Percentiles rank a stretch among this genome's conserved stretches.
These are phyloP conservation scores for Aspergillus biplanus DNA, from an alignment of 495 filamentous ascomycete genomes.

Conservation along the genomic window DNA sequence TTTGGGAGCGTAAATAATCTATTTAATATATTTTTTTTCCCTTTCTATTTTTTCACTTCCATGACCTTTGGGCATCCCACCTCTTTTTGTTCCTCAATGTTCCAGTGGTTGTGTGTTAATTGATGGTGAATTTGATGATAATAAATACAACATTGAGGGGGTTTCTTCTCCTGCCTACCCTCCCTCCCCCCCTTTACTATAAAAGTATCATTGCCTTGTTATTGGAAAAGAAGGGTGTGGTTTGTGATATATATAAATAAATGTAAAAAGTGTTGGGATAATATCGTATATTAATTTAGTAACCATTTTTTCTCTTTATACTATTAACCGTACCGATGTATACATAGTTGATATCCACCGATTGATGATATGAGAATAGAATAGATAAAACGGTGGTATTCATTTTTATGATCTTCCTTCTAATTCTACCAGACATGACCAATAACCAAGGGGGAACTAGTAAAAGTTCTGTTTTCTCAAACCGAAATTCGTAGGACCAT, in stretches of 20 bases:
- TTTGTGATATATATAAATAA: constrained; percentile 1
- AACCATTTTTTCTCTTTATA: background rate
- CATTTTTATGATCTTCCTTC: constrained; percentile 24
- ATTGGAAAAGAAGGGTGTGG: background rate
- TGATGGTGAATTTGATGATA: constrained; percentile 29
- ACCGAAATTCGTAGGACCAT: constrained; percentile 23
- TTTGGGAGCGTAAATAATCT: constrained; percentile 45
- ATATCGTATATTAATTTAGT: background rate
- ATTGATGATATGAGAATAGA: background rate
- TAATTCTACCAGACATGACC: constrained; percentile 27
- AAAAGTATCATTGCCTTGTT: background rate
- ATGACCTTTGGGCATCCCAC: background rate
- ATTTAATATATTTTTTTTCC: background rate
- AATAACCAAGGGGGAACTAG: constrained; percentile 18
- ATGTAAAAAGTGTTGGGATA: background rate
- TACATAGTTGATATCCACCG: background rate
- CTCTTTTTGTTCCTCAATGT: constrained; percentile 4
- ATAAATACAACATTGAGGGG: constrained; percentile 21
- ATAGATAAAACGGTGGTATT: constrained; percentile 23
- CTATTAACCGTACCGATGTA: background rate
- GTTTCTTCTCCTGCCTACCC: background rate
- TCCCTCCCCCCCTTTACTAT: background rate
- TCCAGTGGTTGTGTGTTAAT: constrained; percentile 8
- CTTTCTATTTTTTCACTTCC: constrained; percentile 17
- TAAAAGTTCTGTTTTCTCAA: constrained; percentile 18